These are phyloP conservation scores for Agaricus subrufescens DNA, from an alignment of 768 basidiomycete genomes.

Conservation along the genomic window DNA sequence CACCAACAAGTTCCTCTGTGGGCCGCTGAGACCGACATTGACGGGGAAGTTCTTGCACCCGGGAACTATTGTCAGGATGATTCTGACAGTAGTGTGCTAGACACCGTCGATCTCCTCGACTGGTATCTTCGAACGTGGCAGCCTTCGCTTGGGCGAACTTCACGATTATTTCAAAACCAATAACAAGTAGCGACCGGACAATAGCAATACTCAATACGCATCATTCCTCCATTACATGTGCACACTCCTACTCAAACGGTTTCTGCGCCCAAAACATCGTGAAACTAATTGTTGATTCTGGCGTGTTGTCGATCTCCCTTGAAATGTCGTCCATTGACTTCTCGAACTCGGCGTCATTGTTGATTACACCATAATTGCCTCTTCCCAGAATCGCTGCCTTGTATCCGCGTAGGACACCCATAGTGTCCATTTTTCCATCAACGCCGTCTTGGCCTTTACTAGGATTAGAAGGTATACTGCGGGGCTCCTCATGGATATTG, in stretches of 20 bases:
- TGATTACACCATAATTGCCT: slow-evolving; percentile 3
- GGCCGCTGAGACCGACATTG: no score
- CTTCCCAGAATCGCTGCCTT: not conserved
- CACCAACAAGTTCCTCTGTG: slow-evolving; percentile 36
- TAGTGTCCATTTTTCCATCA: not conserved
- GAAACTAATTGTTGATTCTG: not conserved
- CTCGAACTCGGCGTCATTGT: slow-evolving; percentile 1
- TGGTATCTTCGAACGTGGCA: no score
- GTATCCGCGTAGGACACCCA: not conserved
- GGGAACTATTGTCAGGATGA: no score
- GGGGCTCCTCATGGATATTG: not conserved
- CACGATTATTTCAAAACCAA: no score
- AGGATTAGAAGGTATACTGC: not conserved
- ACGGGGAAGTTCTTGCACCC: no score
- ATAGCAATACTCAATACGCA: no score
- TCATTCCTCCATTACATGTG: no score
- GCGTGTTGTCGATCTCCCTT: not conserved
- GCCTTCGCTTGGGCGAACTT: no score
- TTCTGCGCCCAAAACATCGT: slow-evolving; percentile 1
- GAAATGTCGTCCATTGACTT: not conserved
- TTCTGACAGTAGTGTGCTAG: no score
- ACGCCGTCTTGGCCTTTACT: not conserved
- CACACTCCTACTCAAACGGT: not conserved
- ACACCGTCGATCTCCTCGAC: no score
- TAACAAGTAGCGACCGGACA: no score